phyloP scores from a whole-genome alignment of 225 moss, liverwort and hornwort genomes.

The Takakia lepidozioides region DNA sequence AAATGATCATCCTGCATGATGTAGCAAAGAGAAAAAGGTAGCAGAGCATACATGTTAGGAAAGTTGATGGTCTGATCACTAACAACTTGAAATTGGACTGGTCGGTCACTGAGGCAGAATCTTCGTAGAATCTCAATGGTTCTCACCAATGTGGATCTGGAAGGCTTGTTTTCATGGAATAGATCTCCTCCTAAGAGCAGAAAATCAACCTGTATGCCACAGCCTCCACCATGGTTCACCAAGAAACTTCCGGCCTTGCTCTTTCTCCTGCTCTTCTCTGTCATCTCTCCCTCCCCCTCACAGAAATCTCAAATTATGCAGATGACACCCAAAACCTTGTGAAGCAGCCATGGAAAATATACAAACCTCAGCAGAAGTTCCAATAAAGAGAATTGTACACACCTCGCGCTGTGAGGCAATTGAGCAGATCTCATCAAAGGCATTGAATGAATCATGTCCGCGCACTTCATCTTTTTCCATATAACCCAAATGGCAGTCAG shows the following conservation, averaged over 20 bases:
- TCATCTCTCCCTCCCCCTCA: background rate
- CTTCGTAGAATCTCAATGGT: slow-evolving; percentile 94
- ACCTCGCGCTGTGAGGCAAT: slow-evolving; percentile 90
- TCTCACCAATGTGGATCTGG: slow-evolving; percentile 84
- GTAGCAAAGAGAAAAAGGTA: background rate
- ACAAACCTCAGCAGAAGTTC: too few relatives aligned
- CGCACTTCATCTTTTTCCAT: slow-evolving; percentile 94
- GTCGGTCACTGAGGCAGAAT: slow-evolving; percentile 88
- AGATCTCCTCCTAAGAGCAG: slow-evolving; percentile 91
- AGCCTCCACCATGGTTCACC: background rate
- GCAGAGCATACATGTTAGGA: slow-evolving; percentile 52
- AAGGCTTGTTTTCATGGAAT: slow-evolving; percentile 99
- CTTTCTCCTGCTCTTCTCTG: too few relatives aligned
- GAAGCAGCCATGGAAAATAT: too few relatives aligned
- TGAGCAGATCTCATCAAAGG: slow-evolving; percentile 91
- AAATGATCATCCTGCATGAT: too few relatives aligned
- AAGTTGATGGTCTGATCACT: slow-evolving; percentile 99
- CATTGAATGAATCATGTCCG: slow-evolving; percentile 77
- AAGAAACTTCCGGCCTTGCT: background rate
- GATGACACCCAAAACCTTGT: slow-evolving; percentile 1
- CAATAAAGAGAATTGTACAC: slow-evolving; percentile 7
- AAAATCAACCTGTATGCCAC: slow-evolving; percentile 87
- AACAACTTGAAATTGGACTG: slow-evolving; percentile 91
- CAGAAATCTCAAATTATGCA: background rate
- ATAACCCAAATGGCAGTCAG: slow-evolving; percentile 91